Evolutionary conservation across 441 rosid genomes (phyloP), one percentile per base, ranked within the genome.

Genomic region (Jatropha podagrica): DNA sequence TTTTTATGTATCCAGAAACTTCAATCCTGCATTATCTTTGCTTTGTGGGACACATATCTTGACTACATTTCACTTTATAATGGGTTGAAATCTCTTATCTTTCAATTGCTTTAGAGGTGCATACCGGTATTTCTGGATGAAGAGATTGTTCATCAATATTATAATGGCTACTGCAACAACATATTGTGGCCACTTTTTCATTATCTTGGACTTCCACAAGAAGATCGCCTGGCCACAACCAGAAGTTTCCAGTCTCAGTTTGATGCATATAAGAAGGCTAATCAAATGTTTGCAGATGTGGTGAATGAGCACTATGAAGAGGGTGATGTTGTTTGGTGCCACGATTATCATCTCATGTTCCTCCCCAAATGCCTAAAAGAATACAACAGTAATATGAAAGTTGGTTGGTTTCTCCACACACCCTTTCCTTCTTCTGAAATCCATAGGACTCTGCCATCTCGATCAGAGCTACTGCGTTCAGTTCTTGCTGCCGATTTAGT

Each of bases 401-500:
- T 96, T 81, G 99, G 99, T 65, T 96, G 99, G 99, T 96, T 96
- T 86, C 99, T 96, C 78, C 99, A 96, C 77, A 94, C 99, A 48
- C 99, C 98, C 32, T 96, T 96, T 78, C 99, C 99, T 81, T 96
- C 99, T n/a, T 96, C 98, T 70, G 98, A 96, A 88, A 94, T 96
- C 77, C 96, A 94, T 77, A 88, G 99, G 88, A 94, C 96, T 51
- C 86, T 96, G 81, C 99, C 99, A 48, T 96, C 98, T 69, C 87
- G 99, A 65, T 90, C 99, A 0, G 98, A 96, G 88, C 89, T 96
- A 65, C 85, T 96, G 80, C 97, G 85, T 66, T 86, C 99, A 2
- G 98, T 96, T 87, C 98, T 96, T 83, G 97, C 98, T 27, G 98
- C 99, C 67, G 99, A 96, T 83, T 86, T 96, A 83, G 98, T 94